Evolutionary conservation across 1,284 basidiomycete species (phyloP).

Genomic region (Trichosporon asahii): DNA sequence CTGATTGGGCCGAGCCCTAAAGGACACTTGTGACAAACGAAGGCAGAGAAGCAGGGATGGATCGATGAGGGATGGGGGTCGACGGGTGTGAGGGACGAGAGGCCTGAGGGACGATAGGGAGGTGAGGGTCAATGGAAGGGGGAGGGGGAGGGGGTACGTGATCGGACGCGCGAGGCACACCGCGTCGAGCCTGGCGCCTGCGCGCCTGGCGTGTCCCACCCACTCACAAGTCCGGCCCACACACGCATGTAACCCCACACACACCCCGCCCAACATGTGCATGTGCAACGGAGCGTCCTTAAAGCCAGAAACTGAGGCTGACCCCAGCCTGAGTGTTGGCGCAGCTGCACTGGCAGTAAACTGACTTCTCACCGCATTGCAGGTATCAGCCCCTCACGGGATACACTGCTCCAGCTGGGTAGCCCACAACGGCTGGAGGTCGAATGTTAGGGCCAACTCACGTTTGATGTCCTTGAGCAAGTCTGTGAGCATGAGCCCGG

Average conservation of each 20-base stretch:
- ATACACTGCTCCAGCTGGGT: no score
- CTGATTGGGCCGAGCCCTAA: background rate
- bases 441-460: background rate
- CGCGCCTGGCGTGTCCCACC: background rate
- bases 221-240: background rate
- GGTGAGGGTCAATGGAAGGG: constrained; percentile 2
- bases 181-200: background rate
- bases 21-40: constrained; percentile 2
- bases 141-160: background rate
- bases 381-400: no score
- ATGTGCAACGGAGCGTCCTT: background rate
- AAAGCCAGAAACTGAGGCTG: background rate
- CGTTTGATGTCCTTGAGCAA: background rate
- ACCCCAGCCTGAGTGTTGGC: no score
- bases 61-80: background rate
- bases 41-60: background rate
- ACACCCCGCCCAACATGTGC: background rate
- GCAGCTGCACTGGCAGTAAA: no score
- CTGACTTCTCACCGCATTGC: no score
- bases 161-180: background rate
- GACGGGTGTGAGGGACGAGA: background rate
- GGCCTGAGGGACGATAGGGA: background rate
- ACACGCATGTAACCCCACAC: background rate
- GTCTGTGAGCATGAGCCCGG: background rate
- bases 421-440: no score